Base-by-base conservation (phyloP, 108 stramenopile genomes). In the Parmales sp. region DNA sequence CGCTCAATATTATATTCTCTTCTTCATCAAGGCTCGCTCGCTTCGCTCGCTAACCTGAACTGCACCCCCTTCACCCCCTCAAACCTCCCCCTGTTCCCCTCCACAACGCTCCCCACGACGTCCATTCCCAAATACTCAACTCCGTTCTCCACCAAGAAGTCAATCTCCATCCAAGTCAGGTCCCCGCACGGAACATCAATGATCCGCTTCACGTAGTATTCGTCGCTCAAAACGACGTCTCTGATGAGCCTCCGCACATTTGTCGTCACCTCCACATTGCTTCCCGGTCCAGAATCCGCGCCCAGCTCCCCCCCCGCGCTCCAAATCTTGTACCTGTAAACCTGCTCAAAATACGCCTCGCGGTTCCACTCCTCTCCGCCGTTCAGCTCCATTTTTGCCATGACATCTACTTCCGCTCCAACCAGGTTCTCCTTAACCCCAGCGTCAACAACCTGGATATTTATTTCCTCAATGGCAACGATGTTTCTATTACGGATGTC, bases 121-220 rank as follows among this genome's bases (percentile, higher is more conserved):
- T 60, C 54, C 26, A 60, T 60, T 31, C 54, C 54, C 2, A 60
- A 16, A 34, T 60, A 60, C 54, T 34, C 36, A 7, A 60, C 31
- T 16, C 54, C 54, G n/a, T 11, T 16, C 26, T 60, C 54, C 54
- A 34, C 16, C 54, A 60, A 34, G 13, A 60, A 16, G 5, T 5
- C 9, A 28, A 60, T 16, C 3, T 13, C 54, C 54, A 60, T 60
- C 54, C 54, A 60, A 4, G 13, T 60, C 54, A 60, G 29, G 28
- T 60, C 54, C 3, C 54, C 54, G 20, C 54, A 60, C 3, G 54
- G 54, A 13, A 60, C 54, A 34, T 60, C 54, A 11, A 60, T 34
- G 4, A 60, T 31, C 29, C 54, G 31, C 16, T 60, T 60, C 5
- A 60, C 36, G 3, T 31, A 9, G 5, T 34, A 34, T 1, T 29